Conservation (phyloP, 352 stramenopile genomes). For the Hyaloperonospora brassicae region DNA sequence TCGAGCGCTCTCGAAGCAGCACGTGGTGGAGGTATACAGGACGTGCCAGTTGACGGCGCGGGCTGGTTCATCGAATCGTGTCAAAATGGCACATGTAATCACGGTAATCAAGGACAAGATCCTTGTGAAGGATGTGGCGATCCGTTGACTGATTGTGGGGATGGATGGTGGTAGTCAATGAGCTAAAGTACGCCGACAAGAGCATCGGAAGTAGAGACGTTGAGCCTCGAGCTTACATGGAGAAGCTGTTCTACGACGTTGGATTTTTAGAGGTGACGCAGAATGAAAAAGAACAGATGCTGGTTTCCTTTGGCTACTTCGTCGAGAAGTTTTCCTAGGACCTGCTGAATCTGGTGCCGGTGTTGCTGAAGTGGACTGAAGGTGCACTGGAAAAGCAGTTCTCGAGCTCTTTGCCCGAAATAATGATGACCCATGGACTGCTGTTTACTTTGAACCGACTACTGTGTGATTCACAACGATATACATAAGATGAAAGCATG, state of each 20-base stretch:
- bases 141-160: background rate
- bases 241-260: slow-evolving; percentile 71
- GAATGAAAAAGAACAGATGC: slow-evolving; percentile 59
- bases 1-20: slow-evolving; percentile 36
- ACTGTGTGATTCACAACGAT: slow-evolving; percentile 48
- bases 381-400: slow-evolving; percentile 71
- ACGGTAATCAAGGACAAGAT: slow-evolving; percentile 10
- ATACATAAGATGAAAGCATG: slow-evolving; percentile 27
- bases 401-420: slow-evolving; percentile 46
- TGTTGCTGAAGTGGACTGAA: slow-evolving; percentile 61
- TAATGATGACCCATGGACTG: slow-evolving; percentile 67
- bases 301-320: slow-evolving; percentile 55
- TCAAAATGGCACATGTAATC: slow-evolving; percentile 46
- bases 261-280: slow-evolving; percentile 67
- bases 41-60: slow-evolving; percentile 49
- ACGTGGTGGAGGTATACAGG: slow-evolving; percentile 35
- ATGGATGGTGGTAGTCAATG: slow-evolving; percentile 45
- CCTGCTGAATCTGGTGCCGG: slow-evolving; percentile 18
- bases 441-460: slow-evolving; percentile 52
- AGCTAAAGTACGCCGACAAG: slow-evolving; percentile 37
- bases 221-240: slow-evolving; percentile 41
- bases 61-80: slow-evolving; percentile 53
- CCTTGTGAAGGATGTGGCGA: background rate
- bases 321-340: slow-evolving; percentile 42
- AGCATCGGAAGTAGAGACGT: slow-evolving; percentile 39